Percentiles rank a stretch among this genome's conserved stretches.
phyloP scores from a whole-genome alignment of 2,329 filamentous ascomycete genomes.

The Teratosphaeria destructans region DNA sequence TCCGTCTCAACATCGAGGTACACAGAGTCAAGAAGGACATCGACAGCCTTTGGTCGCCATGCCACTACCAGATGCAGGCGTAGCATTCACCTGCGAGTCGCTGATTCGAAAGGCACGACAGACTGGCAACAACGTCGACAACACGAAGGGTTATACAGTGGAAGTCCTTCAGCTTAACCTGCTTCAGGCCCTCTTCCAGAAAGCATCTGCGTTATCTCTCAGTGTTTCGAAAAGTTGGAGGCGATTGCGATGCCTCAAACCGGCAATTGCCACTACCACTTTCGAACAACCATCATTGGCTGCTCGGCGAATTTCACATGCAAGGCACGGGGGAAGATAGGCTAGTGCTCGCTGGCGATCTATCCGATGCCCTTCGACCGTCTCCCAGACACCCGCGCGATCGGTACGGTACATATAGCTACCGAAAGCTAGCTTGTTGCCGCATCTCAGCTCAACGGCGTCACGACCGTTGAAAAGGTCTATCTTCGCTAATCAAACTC shows the following conservation, averaged over 20 bases:
- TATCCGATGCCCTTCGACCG: neutral
- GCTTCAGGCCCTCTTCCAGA: neutral
- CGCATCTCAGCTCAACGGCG: neutral
- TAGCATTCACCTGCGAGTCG: neutral
- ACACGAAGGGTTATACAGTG: neutral
- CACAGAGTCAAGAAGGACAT: neutral
- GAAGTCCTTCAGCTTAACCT: neutral
- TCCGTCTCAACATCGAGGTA: neutral
- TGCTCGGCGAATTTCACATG: neutral
- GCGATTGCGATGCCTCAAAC: neutral
- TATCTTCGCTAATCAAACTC: neutral
- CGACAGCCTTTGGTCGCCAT: neutral
- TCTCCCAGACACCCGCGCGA: no score
- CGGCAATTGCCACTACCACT: neutral
- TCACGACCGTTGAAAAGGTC: neutral
- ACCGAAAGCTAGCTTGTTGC: no score
- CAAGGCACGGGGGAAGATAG: neutral
- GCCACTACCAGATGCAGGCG: neutral
- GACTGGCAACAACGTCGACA: neutral
- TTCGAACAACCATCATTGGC: neutral
- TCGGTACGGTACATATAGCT: no score
- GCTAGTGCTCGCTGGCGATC: neutral
- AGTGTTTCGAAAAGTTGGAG: neutral
- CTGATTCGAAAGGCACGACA: neutral
- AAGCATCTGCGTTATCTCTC: neutral